Percentiles rank a stretch among this genome's conserved stretches.
Evolutionary conservation across 331 rosid genomes (phyloP).

Genomic region (Stylosanthes scabra): DNA sequence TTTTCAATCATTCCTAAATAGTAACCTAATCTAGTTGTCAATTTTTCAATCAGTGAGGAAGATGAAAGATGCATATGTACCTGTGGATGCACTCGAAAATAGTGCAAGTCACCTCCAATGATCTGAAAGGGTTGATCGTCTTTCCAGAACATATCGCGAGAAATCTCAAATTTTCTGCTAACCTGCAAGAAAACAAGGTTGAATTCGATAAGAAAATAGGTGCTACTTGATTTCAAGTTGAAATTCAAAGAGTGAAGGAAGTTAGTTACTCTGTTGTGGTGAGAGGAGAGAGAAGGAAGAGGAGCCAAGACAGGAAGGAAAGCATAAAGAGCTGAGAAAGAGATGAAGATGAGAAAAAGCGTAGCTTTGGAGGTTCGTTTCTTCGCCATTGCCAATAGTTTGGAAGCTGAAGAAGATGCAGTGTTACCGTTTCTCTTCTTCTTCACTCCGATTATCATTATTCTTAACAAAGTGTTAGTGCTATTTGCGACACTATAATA

Average conservation of each 20-base stretch:
- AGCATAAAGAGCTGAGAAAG: constrained; percentile 22
- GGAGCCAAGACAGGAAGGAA: constrained; percentile 58
- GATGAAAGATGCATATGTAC: constrained; percentile 45
- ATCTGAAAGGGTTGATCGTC: constrained; percentile 85
- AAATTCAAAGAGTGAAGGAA: constrained; percentile 32
- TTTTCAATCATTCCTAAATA: no score
- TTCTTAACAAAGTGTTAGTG: no score
- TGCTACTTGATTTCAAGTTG: neutral
- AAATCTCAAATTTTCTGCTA: constrained; percentile 66
- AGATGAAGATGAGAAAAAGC: constrained; percentile 41
- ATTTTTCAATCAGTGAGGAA: no score
- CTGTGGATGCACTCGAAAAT: constrained; percentile 92
- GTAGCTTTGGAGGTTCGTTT: constrained; percentile 32
- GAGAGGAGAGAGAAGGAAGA: constrained; percentile 62
- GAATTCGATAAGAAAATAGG: no score
- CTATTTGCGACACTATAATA: no score
- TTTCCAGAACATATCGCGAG: constrained; percentile 85
- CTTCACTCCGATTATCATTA: constrained; percentile 31
- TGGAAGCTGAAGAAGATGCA: constrained; percentile 47
- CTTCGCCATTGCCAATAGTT: constrained; percentile 48
- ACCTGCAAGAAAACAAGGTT: constrained; percentile 48
- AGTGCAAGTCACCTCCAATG: constrained; percentile 96
- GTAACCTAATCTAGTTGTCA: neutral
- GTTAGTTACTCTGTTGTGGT: constrained; percentile 52
- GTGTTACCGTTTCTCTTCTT: constrained; percentile 30